phyloP scores from a whole-genome alignment of 768 basidiomycete species.

The Auriscalpium orientale region DNA sequence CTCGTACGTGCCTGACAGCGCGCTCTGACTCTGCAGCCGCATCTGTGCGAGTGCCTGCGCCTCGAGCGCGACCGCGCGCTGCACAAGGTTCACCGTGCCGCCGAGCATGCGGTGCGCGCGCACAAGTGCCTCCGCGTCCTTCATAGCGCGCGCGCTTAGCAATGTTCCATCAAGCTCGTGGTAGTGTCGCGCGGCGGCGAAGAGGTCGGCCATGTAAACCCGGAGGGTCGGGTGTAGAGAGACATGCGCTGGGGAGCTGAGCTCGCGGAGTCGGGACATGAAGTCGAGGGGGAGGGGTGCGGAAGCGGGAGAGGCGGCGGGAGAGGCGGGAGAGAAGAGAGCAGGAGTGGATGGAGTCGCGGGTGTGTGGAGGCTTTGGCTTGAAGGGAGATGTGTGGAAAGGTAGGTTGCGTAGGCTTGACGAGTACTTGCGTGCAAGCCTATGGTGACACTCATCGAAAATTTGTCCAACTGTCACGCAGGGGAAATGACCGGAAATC shows the following conservation, averaged over 20 bases:
- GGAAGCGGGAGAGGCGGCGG: neutral
- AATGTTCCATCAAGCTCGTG: constrained; percentile 61
- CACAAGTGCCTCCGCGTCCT: constrained; percentile 60
- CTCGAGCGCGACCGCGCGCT: constrained; percentile 15
- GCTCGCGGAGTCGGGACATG: constrained; percentile 22
- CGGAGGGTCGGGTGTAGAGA: constrained; percentile 34
- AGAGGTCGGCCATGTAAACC: constrained; percentile 66
- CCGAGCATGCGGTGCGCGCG: constrained; percentile 63
- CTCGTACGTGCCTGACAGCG: neutral
- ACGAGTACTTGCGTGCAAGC: constrained; percentile 25
- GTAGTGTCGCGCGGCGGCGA: constrained; percentile 68
- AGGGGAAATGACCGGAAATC: neutral
- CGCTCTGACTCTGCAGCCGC: neutral
- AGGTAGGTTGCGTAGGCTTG: constrained; percentile 26
- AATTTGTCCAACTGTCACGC: constrained; percentile 64
- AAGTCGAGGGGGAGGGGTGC: constrained; percentile 20
- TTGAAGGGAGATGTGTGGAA: constrained; percentile 17
- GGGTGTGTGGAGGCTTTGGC: constrained; percentile 20
- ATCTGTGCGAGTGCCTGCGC: neutral
- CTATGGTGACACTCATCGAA: constrained; percentile 62
- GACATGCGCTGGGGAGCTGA: constrained; percentile 10
- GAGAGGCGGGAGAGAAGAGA: constrained; percentile 18
- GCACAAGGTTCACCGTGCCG: constrained; percentile 50
- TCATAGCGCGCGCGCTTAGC: constrained; percentile 50
- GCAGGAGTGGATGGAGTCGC: constrained; percentile 7